phyloP scores from a whole-genome alignment of 768 basidiomycete species.

The Cyclocybe cylindracea region DNA sequence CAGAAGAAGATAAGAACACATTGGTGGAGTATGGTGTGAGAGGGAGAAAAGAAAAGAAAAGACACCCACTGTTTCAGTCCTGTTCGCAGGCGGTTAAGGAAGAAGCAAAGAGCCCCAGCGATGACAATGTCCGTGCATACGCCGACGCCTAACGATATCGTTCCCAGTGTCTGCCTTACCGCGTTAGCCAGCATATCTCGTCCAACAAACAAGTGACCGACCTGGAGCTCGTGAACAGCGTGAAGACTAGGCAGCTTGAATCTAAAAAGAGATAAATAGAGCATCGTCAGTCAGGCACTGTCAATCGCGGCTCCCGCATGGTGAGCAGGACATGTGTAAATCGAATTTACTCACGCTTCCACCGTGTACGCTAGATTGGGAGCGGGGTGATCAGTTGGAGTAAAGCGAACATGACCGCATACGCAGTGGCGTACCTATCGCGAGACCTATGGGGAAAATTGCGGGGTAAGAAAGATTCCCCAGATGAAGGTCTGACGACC shows the following conservation, averaged over 20 bases:
- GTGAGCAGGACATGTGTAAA: not conserved
- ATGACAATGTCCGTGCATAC: conserved; percentile 61
- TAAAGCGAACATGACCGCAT: too few species aligned
- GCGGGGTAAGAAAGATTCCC: not conserved
- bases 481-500: not conserved
- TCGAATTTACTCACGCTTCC: conserved; percentile 38
- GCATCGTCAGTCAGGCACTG: not conserved
- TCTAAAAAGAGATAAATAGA: conserved; percentile 19
- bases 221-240: conserved; percentile 45
- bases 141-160: conserved; percentile 51
- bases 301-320: too few species aligned
- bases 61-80: conserved; percentile 44
- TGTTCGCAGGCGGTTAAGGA: conserved; percentile 57
- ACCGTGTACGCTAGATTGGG: conserved; percentile 40
- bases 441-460: conserved; percentile 28
- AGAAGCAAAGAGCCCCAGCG: conserved; percentile 57
- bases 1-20: not conserved
- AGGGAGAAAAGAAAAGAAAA: not conserved
- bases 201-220: conserved; percentile 21
- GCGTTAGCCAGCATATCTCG: not conserved
- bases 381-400: conserved; percentile 1
- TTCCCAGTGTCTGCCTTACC: conserved; percentile 44
- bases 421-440: conserved; percentile 32
- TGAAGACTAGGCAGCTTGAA: conserved; percentile 44
- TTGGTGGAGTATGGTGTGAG: not conserved